A percentile compares a stretch with the other conserved stretches of the same genome.
Conservation (phyloP, 1,139 yeast species). For the Kurtzmaniella quercitrusa region DNA sequence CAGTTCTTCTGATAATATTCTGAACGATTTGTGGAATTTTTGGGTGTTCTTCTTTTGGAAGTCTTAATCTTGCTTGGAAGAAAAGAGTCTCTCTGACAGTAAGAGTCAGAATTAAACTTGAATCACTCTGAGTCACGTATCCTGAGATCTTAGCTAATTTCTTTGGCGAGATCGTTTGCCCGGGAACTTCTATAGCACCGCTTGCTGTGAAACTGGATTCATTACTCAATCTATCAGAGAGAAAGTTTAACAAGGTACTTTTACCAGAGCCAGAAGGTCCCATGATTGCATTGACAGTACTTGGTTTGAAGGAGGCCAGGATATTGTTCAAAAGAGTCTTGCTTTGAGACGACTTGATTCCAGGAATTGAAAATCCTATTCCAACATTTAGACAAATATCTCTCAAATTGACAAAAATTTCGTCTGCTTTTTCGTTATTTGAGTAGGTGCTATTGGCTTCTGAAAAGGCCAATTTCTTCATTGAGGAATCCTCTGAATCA, state of each 20-base stretch:
- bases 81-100: constrained; percentile 75
- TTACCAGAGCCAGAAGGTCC: constrained; percentile 92
- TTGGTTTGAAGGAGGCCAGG: constrained; percentile 53
- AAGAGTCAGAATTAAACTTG: constrained; percentile 60
- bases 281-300: constrained; percentile 75
- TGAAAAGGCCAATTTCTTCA: not conserved
- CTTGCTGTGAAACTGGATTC: constrained; percentile 17
- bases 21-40: constrained; percentile 38
- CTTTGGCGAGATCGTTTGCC: constrained; percentile 33
- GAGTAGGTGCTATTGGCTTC: not conserved
- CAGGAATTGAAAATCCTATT: constrained; percentile 6
- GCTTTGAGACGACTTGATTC: not conserved
- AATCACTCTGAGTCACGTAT: constrained; percentile 80
- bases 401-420: constrained; percentile 13
- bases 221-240: constrained; percentile 58
- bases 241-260: constrained; percentile 62
- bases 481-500: constrained; percentile 5
- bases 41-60: constrained; percentile 34
- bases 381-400: constrained; percentile 18
- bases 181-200: constrained; percentile 21
- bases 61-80: constrained; percentile 67
- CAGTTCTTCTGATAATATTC: constrained; percentile 59
- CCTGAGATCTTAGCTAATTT: constrained; percentile 51
- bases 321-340: constrained; percentile 38
- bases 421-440: constrained; percentile 1